These are phyloP conservation scores for Eleusine indica DNA, from an alignment of 176 grass and related monocot species.

Conservation along the genomic window DNA sequence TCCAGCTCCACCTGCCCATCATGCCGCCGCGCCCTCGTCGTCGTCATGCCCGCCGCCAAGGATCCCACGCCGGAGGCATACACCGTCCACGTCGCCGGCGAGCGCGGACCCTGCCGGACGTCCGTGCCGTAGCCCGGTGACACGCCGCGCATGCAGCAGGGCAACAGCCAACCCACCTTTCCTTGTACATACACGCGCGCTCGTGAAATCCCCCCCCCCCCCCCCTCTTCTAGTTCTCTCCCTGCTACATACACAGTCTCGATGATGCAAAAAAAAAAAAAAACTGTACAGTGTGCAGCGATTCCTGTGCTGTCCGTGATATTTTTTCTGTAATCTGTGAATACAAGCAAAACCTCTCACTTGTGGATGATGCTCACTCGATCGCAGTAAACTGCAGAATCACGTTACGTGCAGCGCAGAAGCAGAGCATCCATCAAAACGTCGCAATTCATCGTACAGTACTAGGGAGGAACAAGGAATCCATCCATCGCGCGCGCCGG, in stretches of 20 bases:
- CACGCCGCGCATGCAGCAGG: too few species aligned
- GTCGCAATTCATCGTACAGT: neutral
- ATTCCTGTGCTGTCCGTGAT: neutral
- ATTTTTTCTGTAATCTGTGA: neutral
- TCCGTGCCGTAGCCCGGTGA: neutral
- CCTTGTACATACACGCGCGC: neutral
- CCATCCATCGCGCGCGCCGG: neutral
- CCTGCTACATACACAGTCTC: neutral
- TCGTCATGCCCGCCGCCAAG: neutral
- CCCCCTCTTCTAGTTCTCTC: neutral
- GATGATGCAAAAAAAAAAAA: neutral
- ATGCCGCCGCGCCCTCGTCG: conserved; percentile 68
- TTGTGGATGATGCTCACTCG: neutral
- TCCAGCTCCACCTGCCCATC: conserved; percentile 87
- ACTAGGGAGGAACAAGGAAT: neutral
- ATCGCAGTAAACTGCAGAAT: neutral
- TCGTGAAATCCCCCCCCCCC: neutral
- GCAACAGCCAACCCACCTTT: too few species aligned
- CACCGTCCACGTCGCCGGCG: neutral
- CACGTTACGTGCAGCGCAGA: neutral
- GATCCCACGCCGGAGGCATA: neutral
- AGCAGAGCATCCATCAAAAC: neutral
- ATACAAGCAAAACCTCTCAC: neutral
- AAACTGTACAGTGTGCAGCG: neutral
- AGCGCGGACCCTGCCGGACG: conserved; percentile 27